Conservation (phyloP, 208 protist species). For the Crithidia acanthocephali region DNA sequence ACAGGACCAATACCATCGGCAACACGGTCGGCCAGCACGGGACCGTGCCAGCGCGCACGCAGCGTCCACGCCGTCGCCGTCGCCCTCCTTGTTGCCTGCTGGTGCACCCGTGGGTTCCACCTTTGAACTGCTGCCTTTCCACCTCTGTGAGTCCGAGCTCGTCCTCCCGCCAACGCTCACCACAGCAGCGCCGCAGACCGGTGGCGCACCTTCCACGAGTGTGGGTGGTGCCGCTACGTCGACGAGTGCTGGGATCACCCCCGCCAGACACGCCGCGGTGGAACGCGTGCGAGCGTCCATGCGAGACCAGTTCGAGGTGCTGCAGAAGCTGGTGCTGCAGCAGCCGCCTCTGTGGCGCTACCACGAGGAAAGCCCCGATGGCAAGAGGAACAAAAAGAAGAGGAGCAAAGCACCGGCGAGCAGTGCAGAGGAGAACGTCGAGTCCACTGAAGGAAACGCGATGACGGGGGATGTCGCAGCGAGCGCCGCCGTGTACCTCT, state of each 20-base stretch:
- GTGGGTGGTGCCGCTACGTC: not conserved
- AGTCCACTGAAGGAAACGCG: not conserved
- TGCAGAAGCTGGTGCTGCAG: conserved; percentile 43
- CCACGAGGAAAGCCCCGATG: conserved; percentile 13
- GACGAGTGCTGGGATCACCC: not conserved
- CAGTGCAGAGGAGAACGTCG: not conserved
- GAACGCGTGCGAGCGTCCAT: conserved; percentile 32
- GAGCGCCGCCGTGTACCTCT: conserved; percentile 41
- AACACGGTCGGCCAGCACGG: not conserved
- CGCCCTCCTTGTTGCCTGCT: not conserved
- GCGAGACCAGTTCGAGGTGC: conserved; percentile 44
- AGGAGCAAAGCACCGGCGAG: not conserved
- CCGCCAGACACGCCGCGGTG: conserved; percentile 12
- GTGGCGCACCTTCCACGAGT: no score
- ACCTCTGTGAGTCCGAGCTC: conserved; percentile 73
- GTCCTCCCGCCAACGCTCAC: conserved; percentile 34
- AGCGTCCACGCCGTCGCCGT: not conserved
- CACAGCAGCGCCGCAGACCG: not conserved
- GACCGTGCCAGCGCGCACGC: not conserved
- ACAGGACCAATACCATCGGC: not conserved
- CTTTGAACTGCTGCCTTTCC: conserved; percentile 63
- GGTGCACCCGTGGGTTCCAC: conserved; percentile 14
- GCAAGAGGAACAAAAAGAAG: conserved; percentile 2
- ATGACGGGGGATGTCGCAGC: not conserved
- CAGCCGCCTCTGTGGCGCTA: conserved; percentile 43